Evolutionary conservation across 2,329 filamentous ascomycete species (phyloP).

Genomic region (Diplocarpon rosae): DNA sequence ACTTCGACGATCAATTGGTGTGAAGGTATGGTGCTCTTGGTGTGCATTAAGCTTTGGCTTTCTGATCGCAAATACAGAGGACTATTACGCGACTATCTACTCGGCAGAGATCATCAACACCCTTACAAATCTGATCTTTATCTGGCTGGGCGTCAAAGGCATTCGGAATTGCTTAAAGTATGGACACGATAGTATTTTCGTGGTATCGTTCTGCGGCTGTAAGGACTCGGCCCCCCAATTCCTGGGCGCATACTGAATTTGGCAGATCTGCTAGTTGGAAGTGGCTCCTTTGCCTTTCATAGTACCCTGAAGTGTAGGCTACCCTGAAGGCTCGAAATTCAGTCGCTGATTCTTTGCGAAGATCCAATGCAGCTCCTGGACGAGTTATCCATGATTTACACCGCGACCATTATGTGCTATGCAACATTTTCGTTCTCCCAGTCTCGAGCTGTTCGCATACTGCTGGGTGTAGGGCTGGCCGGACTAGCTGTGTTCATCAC

Average conservation of each 20-base stretch:
- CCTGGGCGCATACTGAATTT: neutral
- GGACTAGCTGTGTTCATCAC: slow-evolving; percentile 39
- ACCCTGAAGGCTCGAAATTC: neutral
- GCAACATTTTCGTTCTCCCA: slow-evolving; percentile 41
- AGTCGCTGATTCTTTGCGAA: slow-evolving; percentile 20
- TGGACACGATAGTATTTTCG: slow-evolving; percentile 65
- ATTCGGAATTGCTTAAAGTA: slow-evolving; percentile 61
- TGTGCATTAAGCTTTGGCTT: neutral
- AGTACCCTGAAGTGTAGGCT: slow-evolving; percentile 31
- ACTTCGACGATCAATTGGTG: slow-evolving; percentile 52
- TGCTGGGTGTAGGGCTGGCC: slow-evolving; percentile 33
- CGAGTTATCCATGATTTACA: slow-evolving; percentile 56
- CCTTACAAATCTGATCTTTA: slow-evolving; percentile 71
- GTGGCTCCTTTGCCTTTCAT: slow-evolving; percentile 31
- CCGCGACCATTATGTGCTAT: slow-evolving; percentile 58
- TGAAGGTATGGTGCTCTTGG: slow-evolving; percentile 48
- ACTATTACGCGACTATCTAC: slow-evolving; percentile 66
- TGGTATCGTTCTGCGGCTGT: slow-evolving; percentile 45
- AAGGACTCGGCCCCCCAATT: neutral
- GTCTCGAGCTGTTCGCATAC: slow-evolving; percentile 3
- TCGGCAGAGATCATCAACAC: slow-evolving; percentile 71
- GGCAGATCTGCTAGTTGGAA: slow-evolving; percentile 28
- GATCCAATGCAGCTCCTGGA: slow-evolving; percentile 61
- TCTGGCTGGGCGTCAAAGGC: slow-evolving; percentile 67
- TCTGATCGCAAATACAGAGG: slow-evolving; percentile 34